phyloP scores from a whole-genome alignment of 805 yeast genomes.

The Candida insectalens region DNA sequence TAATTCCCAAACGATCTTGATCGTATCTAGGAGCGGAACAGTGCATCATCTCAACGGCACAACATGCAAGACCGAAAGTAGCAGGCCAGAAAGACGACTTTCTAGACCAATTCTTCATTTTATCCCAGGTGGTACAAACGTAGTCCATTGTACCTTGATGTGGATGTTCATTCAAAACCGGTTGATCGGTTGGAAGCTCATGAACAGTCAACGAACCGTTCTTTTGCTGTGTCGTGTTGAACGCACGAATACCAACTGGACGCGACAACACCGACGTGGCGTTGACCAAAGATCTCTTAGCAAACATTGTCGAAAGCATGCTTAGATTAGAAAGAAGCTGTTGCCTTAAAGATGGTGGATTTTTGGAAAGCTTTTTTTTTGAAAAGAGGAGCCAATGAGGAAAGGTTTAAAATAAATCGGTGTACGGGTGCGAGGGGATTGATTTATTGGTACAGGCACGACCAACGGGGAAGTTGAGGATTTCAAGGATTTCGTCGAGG shows the following conservation, averaged over 20 bases:
- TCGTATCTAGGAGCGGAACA: conserved; percentile 85
- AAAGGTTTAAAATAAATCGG: too few species aligned
- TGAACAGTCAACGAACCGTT: conserved; percentile 32
- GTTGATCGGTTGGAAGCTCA: conserved; percentile 54
- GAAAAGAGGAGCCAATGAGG: too few species aligned
- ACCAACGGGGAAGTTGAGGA: too few species aligned
- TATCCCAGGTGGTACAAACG: conserved; percentile 72
- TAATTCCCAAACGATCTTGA: conserved; percentile 85
- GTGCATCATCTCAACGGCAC: conserved; percentile 96
- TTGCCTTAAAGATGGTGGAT: too few species aligned
- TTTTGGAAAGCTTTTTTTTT: too few species aligned
- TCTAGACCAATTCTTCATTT: conserved; percentile 83
- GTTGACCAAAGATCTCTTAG: too few species aligned
- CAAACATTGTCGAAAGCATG: too few species aligned
- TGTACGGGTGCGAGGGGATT: too few species aligned
- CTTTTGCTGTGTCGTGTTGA: conserved; percentile 2
- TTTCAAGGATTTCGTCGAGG: too few species aligned
- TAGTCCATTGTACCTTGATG: conserved; percentile 60
- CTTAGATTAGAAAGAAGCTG: too few species aligned
- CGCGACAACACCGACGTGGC: too few species aligned
- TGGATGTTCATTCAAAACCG: conserved; percentile 58
- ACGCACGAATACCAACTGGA: background rate
- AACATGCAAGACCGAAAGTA: conserved; percentile 85
- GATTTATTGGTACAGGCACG: too few species aligned
- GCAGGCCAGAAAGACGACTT: conserved; percentile 92